Evolutionary conservation across 2,329 filamentous ascomycete genomes (phyloP).

Genomic region (Aureobasidium sp.): DNA sequence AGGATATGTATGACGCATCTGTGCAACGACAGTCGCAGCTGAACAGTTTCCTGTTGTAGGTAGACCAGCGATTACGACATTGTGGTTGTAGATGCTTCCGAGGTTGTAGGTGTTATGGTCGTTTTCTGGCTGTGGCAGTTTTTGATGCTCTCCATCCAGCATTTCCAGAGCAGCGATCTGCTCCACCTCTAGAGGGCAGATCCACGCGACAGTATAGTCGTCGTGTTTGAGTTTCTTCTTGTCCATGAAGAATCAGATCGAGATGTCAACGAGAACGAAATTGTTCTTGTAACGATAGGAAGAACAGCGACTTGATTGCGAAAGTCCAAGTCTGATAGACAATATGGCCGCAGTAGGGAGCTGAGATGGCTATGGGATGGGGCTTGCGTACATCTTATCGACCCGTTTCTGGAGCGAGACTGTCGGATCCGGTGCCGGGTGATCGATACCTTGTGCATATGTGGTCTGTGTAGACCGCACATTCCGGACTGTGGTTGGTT

Average conservation of each 20-base stretch:
- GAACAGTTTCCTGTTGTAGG: constrained; percentile 2
- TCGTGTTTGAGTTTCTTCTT: constrained; percentile 8
- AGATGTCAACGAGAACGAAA: too few relatives aligned
- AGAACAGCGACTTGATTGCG: background rate
- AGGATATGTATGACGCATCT: constrained; percentile 9
- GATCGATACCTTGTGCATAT: too few relatives aligned
- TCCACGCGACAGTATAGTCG: constrained; percentile 22
- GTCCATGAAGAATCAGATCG: background rate
- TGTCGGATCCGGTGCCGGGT: too few relatives aligned
- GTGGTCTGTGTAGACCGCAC: background rate
- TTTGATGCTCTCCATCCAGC: constrained; percentile 19
- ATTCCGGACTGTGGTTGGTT: background rate
- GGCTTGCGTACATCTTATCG: background rate
- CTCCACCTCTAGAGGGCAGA: constrained; percentile 21
- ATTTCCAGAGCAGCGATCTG: constrained; percentile 19
- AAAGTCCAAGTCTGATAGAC: background rate
- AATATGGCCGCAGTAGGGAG: background rate
- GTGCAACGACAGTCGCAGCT: constrained; percentile 9
- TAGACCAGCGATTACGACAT: constrained; percentile 11
- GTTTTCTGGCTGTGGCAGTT: background rate
- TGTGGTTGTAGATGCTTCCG: constrained; percentile 17
- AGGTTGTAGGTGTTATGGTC: constrained; percentile 17
- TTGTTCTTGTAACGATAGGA: background rate
- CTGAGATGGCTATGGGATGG: background rate
- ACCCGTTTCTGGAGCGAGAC: background rate